Conservation (phyloP, 2,329 filamentous ascomycete species). For the Xylaria sp. region DNA sequence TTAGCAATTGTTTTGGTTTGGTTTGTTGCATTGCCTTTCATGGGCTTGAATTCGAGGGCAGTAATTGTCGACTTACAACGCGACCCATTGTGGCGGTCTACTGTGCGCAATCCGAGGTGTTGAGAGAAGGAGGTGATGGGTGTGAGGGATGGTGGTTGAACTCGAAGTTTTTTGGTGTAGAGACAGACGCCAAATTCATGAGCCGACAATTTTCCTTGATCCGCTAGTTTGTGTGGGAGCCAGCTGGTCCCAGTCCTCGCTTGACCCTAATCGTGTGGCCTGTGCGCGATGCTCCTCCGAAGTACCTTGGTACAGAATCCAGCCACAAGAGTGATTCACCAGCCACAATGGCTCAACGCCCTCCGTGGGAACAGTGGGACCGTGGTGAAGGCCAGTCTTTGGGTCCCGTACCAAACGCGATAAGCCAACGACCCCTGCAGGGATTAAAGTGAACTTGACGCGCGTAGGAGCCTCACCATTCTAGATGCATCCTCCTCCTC, state of each 20-base stretch:
- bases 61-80: conserved; percentile 47
- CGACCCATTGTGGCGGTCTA: conserved; percentile 52
- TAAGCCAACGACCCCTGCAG: conserved; percentile 27
- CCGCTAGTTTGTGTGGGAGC: conserved; percentile 49
- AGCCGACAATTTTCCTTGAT: conserved; percentile 49
- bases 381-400: not conserved
- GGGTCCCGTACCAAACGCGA: conserved; percentile 13
- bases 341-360: conserved; percentile 2
- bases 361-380: not conserved
- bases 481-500: not conserved
- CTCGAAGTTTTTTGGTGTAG: conserved; percentile 44
- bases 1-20: conserved; percentile 19
- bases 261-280: conserved; percentile 48
- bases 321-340: not conserved
- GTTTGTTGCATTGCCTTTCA: conserved; percentile 19
- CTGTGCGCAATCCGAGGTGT: conserved; percentile 49
- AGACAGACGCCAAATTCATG: conserved; percentile 42
- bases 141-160: conserved; percentile 38
- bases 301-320: conserved; percentile 2
- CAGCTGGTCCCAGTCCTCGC: conserved; percentile 40
- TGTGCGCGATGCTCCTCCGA: conserved; percentile 11
- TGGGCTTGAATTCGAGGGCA: not conserved
- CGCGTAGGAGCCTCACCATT: conserved; percentile 7
- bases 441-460: conserved; percentile 24
- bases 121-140: conserved; percentile 41